These are phyloP conservation scores for Peronospora tabacina DNA, from an alignment of 352 stramenopile species.

Conservation along the genomic window DNA sequence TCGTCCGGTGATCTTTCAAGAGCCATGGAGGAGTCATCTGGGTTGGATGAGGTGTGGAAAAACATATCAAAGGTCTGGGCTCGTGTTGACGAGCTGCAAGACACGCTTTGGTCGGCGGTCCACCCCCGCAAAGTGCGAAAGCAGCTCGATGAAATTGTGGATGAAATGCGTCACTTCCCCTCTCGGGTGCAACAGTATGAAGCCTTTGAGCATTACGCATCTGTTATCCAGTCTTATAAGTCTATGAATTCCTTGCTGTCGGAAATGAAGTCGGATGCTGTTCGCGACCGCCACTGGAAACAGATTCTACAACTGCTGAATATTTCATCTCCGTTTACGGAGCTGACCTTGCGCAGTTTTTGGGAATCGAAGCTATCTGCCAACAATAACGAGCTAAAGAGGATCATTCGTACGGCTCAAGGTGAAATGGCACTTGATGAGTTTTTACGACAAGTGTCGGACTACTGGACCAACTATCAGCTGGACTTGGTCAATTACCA, in stretches of 20 bases:
- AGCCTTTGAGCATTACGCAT: slow-evolving; percentile 91
- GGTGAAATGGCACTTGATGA: slow-evolving; percentile 99
- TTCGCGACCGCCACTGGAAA: slow-evolving; percentile 99
- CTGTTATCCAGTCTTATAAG: slow-evolving; percentile 91
- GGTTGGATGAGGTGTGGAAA: slow-evolving; percentile 98
- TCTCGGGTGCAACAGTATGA: slow-evolving; percentile 97
- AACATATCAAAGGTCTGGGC: slow-evolving; percentile 87
- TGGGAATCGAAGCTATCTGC: slow-evolving; percentile 93
- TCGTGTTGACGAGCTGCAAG: slow-evolving; percentile 88
- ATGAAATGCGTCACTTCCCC: slow-evolving; percentile 93
- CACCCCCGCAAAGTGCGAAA: slow-evolving; percentile 94
- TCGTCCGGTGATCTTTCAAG: slow-evolving; percentile 59
- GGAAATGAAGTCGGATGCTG: slow-evolving; percentile 97
- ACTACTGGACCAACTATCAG: slow-evolving; percentile 87
- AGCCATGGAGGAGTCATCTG: slow-evolving; percentile 87
- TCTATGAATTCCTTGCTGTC: slow-evolving; percentile 90
- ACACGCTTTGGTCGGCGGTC: slow-evolving; percentile 90
- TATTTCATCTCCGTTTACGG: slow-evolving; percentile 88
- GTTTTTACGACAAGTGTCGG: slow-evolving; percentile 93
- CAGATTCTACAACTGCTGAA: slow-evolving; percentile 92
- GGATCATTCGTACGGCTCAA: slow-evolving; percentile 96
- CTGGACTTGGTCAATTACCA: slow-evolving; percentile 91
- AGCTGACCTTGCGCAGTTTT: slow-evolving; percentile 95
- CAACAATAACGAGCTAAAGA: slow-evolving; percentile 92
- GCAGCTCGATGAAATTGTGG: slow-evolving; percentile 94